Evolutionary conservation across 805 yeast genomes (phyloP).

Genomic region (Metschnikowia santaceciliae): DNA sequence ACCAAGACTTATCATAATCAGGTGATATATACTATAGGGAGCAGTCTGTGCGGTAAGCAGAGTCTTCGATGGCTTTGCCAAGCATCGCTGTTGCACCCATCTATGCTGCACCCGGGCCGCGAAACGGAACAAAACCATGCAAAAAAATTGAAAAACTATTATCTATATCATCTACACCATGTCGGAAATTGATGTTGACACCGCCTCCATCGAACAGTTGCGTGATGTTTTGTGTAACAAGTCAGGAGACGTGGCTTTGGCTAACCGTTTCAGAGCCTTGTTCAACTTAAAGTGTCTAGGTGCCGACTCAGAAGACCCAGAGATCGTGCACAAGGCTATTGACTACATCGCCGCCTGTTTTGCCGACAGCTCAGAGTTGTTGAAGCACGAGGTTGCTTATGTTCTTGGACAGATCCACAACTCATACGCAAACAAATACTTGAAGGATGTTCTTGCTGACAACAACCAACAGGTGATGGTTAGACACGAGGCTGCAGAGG

Average conservation of each 20-base stretch:
- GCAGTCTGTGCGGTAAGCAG: too few species aligned
- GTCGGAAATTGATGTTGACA: conserved; percentile 38
- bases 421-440: conserved; percentile 67
- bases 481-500: conserved; percentile 99
- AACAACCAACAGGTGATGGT: conserved; percentile 85
- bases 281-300: conserved; percentile 88
- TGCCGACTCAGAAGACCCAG: conserved; percentile 54
- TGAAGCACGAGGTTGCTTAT: conserved; percentile 97
- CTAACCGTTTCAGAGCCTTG: conserved; percentile 88
- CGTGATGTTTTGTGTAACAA: conserved; percentile 68
- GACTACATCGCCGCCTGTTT: conserved; percentile 85
- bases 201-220: conserved; percentile 54
- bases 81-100: conserved; percentile 2
- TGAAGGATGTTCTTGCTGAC: conserved; percentile 67
- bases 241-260: conserved; percentile 67
- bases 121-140: conserved; percentile 4
- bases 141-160: conserved; percentile 2
- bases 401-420: conserved; percentile 95
- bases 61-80: background rate
- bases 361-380: conserved; percentile 74
- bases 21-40: background rate
- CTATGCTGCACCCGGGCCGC: conserved; percentile 4
- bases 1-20: background rate
- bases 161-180: conserved; percentile 12
- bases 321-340: conserved; percentile 62